Percentiles rank a stretch among this genome's conserved stretches.
These are phyloP conservation scores for Dryas octopetala DNA, from an alignment of 306 rosid species.

Conservation along the genomic window DNA sequence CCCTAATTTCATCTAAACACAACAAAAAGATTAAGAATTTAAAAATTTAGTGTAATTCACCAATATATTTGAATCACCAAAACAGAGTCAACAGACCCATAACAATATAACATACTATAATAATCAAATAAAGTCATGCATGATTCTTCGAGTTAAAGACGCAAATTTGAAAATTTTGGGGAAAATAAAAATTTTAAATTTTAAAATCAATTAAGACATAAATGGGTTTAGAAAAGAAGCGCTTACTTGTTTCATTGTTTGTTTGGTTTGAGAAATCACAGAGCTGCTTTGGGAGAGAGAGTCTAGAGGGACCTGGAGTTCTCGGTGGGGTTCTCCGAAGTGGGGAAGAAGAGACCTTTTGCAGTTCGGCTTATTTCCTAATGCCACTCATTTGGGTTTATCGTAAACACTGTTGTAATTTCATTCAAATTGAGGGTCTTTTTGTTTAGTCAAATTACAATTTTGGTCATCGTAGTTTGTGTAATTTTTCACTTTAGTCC, in stretches of 20 bases:
- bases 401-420: slow-evolving; percentile 11
- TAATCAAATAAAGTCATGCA: not conserved
- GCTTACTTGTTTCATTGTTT: slow-evolving; percentile 15
- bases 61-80: not conserved
- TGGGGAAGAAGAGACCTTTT: slow-evolving; percentile 2
- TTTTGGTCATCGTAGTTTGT: not conserved
- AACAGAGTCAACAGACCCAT: not conserved
- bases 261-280: slow-evolving; percentile 10
- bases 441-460: not conserved
- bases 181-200: not conserved
- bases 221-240: not conserved
- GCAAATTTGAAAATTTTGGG: not conserved
- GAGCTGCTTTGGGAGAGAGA: not conserved
- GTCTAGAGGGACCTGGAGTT: not conserved
- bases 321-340: not conserved
- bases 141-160: not conserved
- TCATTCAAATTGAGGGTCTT: slow-evolving; percentile 6
- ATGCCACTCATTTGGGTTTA: slow-evolving; percentile 9
- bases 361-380: not conserved
- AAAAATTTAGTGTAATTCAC: not conserved
- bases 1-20: not conserved
- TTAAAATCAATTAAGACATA: not conserved
- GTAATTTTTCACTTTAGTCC: not conserved
- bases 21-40: not conserved
- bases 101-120: too few species aligned